A percentile compares a stretch with the other conserved stretches of the same genome.
Conservation (phyloP, 2,329 filamentous ascomycete species). For the Nigrospora oryzae region DNA sequence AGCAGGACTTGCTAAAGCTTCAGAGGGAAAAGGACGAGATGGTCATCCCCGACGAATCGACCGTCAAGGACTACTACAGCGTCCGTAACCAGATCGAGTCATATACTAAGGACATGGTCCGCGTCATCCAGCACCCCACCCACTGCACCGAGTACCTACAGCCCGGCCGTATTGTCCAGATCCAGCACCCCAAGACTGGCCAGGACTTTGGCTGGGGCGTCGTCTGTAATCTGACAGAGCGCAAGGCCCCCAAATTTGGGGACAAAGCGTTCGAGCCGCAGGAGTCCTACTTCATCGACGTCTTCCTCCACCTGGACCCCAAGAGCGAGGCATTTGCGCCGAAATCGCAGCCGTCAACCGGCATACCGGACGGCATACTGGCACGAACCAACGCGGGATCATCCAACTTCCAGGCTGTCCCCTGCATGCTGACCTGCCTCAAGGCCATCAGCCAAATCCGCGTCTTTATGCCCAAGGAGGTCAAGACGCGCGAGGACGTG, state of each 20-base stretch:
- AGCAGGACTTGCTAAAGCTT: slow-evolving; percentile 72
- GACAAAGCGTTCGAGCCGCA: slow-evolving; percentile 64
- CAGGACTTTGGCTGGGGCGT: slow-evolving; percentile 93
- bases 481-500: slow-evolving; percentile 58
- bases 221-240: slow-evolving; percentile 63
- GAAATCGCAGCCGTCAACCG: slow-evolving; percentile 17
- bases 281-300: slow-evolving; percentile 74
- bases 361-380: slow-evolving; percentile 56
- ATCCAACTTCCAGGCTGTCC: slow-evolving; percentile 72
- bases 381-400: slow-evolving; percentile 56
- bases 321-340: slow-evolving; percentile 37
- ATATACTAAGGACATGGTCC: slow-evolving; percentile 82
- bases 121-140: slow-evolving; percentile 85
- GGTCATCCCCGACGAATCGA: slow-evolving; percentile 75
- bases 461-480: slow-evolving; percentile 72
- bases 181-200: slow-evolving; percentile 62
- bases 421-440: slow-evolving; percentile 77
- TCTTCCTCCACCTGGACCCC: slow-evolving; percentile 57
- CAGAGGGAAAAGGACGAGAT: slow-evolving; percentile 68
- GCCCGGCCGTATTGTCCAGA: slow-evolving; percentile 75
- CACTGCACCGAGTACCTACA: slow-evolving; percentile 81
- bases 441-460: slow-evolving; percentile 78
- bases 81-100: slow-evolving; percentile 74
- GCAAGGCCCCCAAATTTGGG: slow-evolving; percentile 58
- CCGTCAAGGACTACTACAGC: slow-evolving; percentile 90